Percentiles rank a stretch among this genome's conserved stretches.
Evolutionary conservation across 2,329 filamentous ascomycete genomes (phyloP).

Genomic region (Penicillium sp.): DNA sequence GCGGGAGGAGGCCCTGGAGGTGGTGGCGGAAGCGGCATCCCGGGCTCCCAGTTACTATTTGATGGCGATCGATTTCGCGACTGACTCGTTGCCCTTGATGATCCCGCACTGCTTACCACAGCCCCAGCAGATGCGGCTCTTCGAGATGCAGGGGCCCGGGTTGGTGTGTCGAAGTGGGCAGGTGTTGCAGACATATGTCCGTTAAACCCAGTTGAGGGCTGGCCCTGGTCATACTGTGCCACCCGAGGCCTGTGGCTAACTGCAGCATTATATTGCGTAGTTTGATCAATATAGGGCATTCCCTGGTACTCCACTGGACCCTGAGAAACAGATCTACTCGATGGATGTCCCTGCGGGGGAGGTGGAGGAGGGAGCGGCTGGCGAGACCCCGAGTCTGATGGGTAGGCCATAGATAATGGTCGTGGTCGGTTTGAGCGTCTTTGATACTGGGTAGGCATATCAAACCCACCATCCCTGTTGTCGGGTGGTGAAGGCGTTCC

Average conservation of each 20-base stretch:
- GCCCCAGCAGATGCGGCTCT: conserved; percentile 47
- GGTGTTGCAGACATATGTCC: conserved; percentile 10
- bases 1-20: conserved; percentile 47
- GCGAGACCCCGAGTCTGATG: conserved; percentile 25
- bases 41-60: conserved; percentile 40
- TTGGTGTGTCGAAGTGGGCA: conserved; percentile 22
- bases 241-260: conserved; percentile 17
- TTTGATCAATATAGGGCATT: conserved; percentile 4
- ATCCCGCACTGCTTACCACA: conserved; percentile 33
- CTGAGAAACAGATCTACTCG: conserved; percentile 36
- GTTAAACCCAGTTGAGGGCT: conserved; percentile 19
- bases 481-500: conserved; percentile 17
- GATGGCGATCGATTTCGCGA: conserved; percentile 35
- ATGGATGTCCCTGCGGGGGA: conserved; percentile 30
- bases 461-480: conserved; percentile 15
- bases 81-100: conserved; percentile 34
- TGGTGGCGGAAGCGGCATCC: conserved; percentile 48
- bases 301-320: conserved; percentile 28
- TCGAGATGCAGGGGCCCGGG: conserved; percentile 40
- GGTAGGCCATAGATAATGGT: conserved; percentile 33
- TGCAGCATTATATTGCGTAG: conserved; percentile 7
- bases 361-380: conserved; percentile 39
- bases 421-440: conserved; percentile 30
- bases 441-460: conserved; percentile 24
- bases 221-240: conserved; percentile 20